A percentile compares a stretch with the other conserved stretches of the same genome.
Evolutionary conservation across 768 basidiomycete genomes (phyloP).

Genomic region (Dendrothele bispora): DNA sequence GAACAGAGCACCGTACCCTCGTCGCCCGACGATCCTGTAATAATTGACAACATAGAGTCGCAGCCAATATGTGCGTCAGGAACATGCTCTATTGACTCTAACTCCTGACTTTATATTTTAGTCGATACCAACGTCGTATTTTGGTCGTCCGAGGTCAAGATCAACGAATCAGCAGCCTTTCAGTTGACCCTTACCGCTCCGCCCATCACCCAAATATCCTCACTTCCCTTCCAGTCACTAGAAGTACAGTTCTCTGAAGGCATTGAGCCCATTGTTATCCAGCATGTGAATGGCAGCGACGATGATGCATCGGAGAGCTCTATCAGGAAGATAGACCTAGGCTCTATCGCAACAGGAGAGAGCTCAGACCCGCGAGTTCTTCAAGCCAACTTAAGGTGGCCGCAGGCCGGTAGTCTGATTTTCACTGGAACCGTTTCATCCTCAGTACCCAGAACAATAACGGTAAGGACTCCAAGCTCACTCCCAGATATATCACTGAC

Average conservation of each 20-base stretch:
- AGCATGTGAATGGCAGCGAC: conserved; percentile 32
- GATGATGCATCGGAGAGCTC: conserved; percentile 10
- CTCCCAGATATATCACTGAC: background rate
- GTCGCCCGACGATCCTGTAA: conserved; percentile 50
- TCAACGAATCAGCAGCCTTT: conserved; percentile 67
- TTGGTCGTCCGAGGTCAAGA: conserved; percentile 62
- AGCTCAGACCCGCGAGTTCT: conserved; percentile 12
- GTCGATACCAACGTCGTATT: conserved; percentile 71
- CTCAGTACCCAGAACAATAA: conserved; percentile 46
- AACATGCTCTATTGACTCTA: conserved; percentile 1
- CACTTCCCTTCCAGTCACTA: conserved; percentile 62
- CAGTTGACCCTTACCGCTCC: conserved; percentile 70
- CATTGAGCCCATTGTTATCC: conserved; percentile 50
- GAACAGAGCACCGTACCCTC: conserved; percentile 71
- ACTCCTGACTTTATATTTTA: conserved; percentile 28
- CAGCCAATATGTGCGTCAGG: conserved; percentile 58
- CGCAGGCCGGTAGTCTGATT: conserved; percentile 48
- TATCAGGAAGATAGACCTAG: conserved; percentile 50
- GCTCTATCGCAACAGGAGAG: conserved; percentile 27
- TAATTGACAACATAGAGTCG: conserved; percentile 64
- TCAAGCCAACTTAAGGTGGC: conserved; percentile 58
- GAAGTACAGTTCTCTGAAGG: conserved; percentile 54
- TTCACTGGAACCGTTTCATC: conserved; percentile 62
- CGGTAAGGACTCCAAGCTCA: conserved; percentile 39
- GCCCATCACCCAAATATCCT: conserved; percentile 39